Base-by-base conservation (phyloP, 148 eudicot species). In the Rhododendron mucronatum region DNA sequence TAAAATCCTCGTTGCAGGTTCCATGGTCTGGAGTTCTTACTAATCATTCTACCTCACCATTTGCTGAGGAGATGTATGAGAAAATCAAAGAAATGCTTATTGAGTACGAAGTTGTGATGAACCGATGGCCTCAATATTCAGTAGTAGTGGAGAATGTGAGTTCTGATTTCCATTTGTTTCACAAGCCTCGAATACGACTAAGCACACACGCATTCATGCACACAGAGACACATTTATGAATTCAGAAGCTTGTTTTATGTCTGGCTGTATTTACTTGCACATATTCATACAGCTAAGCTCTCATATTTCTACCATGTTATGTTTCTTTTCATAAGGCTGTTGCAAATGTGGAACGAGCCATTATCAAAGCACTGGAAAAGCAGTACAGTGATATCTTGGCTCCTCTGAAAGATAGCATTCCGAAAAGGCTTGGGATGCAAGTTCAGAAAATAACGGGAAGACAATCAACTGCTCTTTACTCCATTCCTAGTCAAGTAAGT, bases 391-490 rank as follows among this genome's bases (percentile, higher is more conserved):
- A 95, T 77, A 94, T 93, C 86, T 91, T 95, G 87, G 89, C 94
- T 86, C 98, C 98, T 78, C 86, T 95, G 78, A 93, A 91, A 87
- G 97, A 94, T 81, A 95, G 96, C 91, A 90, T 95, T 80, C 98
- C 93, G 2, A 94, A 94, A 89, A 95, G 90, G 92, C 92, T 95
- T 81, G 98, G 98, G 37, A 93, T 94, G 89, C 95, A 93, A 83
- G 98, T 95, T 78, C 98, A 95, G 84, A 95, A 95, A 87, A 82
- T 95, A 75, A 93, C 97, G 21, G 90, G 97, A 88, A 91, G 98
- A 83, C 97, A 94, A 55, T 94, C 97, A 85, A 92, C 78, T 18
- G 83, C 93, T 1, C 67, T 90, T 35, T 94, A 94, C 78, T 23
- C 92, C 30, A 87, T 92, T 84, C 96, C 98, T 65, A 88, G 76